Percentiles rank a stretch among this genome's conserved stretches.
Evolutionary conservation across 257 asterid genomes (phyloP).

Genomic region (Gardenia jasminoides): DNA sequence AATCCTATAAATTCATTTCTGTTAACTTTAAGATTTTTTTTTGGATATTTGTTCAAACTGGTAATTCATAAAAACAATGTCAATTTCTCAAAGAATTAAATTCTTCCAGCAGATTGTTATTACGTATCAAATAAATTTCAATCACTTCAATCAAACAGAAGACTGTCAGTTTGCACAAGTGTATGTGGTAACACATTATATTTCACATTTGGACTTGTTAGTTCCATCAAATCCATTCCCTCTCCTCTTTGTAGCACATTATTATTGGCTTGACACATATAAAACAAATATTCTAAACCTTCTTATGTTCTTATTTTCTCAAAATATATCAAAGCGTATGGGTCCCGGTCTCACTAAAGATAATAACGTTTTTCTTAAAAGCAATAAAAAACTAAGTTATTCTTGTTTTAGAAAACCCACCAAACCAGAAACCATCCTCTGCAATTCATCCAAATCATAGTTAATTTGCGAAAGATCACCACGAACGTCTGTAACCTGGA

Average conservation of each 20-base stretch:
- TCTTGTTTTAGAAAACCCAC: conserved; percentile 34
- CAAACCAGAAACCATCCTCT: conserved; percentile 65
- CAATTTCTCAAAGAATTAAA: not conserved
- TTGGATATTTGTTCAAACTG: not conserved
- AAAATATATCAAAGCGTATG: not conserved
- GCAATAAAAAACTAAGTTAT: not conserved
- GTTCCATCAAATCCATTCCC: not conserved
- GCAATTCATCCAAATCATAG: conserved; percentile 48
- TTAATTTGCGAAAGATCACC: conserved; percentile 64
- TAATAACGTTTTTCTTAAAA: not conserved
- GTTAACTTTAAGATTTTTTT: not conserved
- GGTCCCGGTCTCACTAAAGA: not conserved
- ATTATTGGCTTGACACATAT: too few species aligned
- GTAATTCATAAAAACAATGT: not conserved
- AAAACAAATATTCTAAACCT: not conserved
- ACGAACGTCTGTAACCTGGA: conserved; percentile 63
- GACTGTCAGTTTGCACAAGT: not conserved
- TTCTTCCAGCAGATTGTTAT: not conserved
- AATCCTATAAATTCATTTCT: not conserved
- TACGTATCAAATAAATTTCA: too few species aligned
- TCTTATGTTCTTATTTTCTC: not conserved
- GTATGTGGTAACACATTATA: not conserved
- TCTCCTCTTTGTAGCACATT: not conserved
- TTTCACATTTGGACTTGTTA: too few species aligned
- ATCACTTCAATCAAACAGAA: not conserved